A percentile compares a stretch with the other conserved stretches of the same genome.
Conservation (phyloP, 2,329 filamentous ascomycete genomes). For the Fusarium ambrosium region DNA sequence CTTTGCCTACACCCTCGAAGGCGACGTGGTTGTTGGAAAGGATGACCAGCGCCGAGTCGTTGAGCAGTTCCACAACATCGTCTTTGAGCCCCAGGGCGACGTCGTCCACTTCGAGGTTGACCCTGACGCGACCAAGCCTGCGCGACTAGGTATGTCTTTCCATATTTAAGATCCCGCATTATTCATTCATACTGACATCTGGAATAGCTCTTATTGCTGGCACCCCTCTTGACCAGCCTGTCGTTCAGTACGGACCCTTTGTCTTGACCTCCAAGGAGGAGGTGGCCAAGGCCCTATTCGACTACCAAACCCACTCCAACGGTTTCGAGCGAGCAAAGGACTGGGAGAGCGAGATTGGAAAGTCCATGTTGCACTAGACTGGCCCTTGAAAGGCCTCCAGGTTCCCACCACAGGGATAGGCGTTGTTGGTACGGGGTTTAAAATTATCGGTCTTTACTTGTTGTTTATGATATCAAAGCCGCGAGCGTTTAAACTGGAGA, state of each 20-base stretch:
- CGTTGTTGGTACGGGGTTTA: constrained; percentile 26
- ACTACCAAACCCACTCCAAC: constrained; percentile 80
- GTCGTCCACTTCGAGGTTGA: constrained; percentile 79
- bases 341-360: constrained; percentile 91
- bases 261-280: constrained; percentile 80
- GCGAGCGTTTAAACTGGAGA: constrained; percentile 3
- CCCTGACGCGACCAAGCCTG: constrained; percentile 70
- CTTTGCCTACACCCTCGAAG: constrained; percentile 88
- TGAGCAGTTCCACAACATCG: constrained; percentile 85
- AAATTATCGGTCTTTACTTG: constrained; percentile 3
- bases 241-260: constrained; percentile 89
- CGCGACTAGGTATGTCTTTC: constrained; percentile 61
- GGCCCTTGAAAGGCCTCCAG: background rate
- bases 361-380: constrained; percentile 70
- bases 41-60: constrained; percentile 67
- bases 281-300: constrained; percentile 81
- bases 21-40: constrained; percentile 74
- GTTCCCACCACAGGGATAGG: constrained; percentile 5
- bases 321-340: constrained; percentile 84
- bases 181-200: constrained; percentile 1
- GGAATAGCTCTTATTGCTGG: constrained; percentile 77
- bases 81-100: constrained; percentile 86
- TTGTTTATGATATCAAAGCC: constrained; percentile 3
- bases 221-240: constrained; percentile 81
- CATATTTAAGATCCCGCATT: background rate